Evolutionary conservation across 192 early-diverging fungal genomes (phyloP).

Genomic region (Entomortierella chlamydospora): DNA sequence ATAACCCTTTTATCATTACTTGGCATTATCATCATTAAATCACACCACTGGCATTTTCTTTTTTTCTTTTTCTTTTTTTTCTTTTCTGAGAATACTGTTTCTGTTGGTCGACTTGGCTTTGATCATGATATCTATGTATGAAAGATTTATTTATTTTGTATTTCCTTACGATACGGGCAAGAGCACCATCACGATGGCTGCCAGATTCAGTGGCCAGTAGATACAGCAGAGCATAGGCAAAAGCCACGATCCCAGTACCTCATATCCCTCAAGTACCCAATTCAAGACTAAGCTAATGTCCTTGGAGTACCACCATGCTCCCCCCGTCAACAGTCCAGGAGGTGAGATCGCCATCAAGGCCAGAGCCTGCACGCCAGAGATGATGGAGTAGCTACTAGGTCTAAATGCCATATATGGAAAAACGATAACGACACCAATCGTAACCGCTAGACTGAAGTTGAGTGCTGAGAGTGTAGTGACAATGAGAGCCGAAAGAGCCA

Average conservation of each 20-base stretch:
- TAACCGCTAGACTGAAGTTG: constrained; percentile 79
- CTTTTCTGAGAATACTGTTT: too few species aligned
- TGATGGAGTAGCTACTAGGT: constrained; percentile 22
- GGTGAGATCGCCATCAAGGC: constrained; percentile 67
- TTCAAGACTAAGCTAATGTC: constrained; percentile 59
- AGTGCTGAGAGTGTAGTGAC: constrained; percentile 75
- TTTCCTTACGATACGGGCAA: constrained; percentile 23
- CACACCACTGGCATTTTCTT: background rate
- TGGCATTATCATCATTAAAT: background rate
- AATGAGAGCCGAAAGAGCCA: constrained; percentile 66
- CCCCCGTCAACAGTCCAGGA: constrained; percentile 59
- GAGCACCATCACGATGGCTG: constrained; percentile 53
- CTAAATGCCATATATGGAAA: constrained; percentile 72
- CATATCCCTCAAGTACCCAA: constrained; percentile 69
- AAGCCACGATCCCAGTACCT: constrained; percentile 70
- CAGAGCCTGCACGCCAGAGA: constrained; percentile 56
- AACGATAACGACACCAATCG: constrained; percentile 64
- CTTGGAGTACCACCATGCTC: constrained; percentile 51
- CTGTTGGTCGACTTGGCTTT: background rate
- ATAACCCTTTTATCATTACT: background rate
- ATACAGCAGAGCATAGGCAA: constrained; percentile 73
- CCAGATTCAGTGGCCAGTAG: constrained; percentile 76
- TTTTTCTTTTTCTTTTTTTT: background rate
- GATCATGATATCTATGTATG: background rate
- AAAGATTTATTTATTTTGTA: background rate